Evolutionary conservation across 2,329 filamentous ascomycete species (phyloP), one percentile per base, ranked within the genome.

Genomic region (Fusarium citri): DNA sequence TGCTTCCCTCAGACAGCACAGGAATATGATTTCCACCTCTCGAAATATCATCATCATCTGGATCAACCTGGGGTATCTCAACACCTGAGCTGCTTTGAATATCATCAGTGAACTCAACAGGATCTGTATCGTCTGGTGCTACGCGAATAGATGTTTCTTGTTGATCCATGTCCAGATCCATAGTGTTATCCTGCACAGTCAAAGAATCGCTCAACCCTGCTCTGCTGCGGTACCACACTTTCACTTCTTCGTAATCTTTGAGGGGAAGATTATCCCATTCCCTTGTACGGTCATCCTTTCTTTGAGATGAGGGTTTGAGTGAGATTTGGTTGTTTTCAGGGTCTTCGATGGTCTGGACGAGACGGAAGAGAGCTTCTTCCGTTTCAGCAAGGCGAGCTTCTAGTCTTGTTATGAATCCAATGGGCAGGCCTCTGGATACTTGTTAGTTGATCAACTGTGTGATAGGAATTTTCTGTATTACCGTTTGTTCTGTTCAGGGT

Each of bases 391-490:
- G 76, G 1, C 81, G 77, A 5, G 77, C 75, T 55, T 83, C 81
- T 6, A 83, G 51, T 20, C 76, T 76, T 6, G 76, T 80, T 8
- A 83, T 77, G 43, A 82, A 83, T 0, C 81, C 81, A 14, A 78
- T 73, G 0, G 78, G 82, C 37, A 79, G 76, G 30, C 76, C 79
- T 50, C 79, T 80, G 8, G 0, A 10, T n/a, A 7, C 1, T 9
- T 8, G 5, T 66, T 30, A 74, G 47, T 12, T 25, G 6, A 2
- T 18, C 2, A 10, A 15, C 1, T 23, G 20, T 12, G 5, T 5
- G 8, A 42, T 64, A 6, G 18, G 18, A 6, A 10, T 4, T 4
- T 10, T 18, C 48, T 28, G 3, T 14, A 4, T 66, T 72, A 79
- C 64, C 70, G 65, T 30, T 78, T 82, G 64, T 72, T 82, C 22